Evolutionary conservation across 768 basidiomycete genomes (phyloP).

Genomic region (Dacryopinax primogenitus): DNA sequence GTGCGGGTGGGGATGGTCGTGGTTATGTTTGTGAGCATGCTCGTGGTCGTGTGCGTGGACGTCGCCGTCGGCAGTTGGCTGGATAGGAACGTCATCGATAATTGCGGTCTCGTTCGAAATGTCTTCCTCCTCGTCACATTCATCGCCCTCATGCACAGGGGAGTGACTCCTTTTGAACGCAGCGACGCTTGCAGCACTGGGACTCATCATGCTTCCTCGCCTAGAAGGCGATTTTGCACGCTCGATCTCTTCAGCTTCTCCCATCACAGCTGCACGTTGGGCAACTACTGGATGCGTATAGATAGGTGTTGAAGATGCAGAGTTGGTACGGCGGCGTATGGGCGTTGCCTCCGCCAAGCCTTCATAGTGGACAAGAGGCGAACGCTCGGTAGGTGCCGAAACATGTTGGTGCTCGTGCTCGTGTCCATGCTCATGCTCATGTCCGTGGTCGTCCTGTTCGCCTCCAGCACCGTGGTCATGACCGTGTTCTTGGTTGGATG

Average conservation of each 20-base stretch:
- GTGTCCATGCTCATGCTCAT: slow-evolving; percentile 31
- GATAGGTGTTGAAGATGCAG: neutral
- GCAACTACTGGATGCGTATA: neutral
- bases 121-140: slow-evolving; percentile 13
- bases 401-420: slow-evolving; percentile 24
- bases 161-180: slow-evolving; percentile 8
- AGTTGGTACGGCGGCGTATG: neutral
- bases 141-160: slow-evolving; percentile 11
- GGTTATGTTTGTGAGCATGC: slow-evolving; percentile 18
- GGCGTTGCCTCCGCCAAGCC: neutral
- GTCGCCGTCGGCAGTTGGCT: slow-evolving; percentile 3
- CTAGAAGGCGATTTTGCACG: slow-evolving; percentile 16
- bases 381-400: slow-evolving; percentile 11
- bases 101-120: neutral
- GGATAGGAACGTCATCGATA: slow-evolving; percentile 17
- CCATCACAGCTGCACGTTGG: neutral
- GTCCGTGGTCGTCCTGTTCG: slow-evolving; percentile 23
- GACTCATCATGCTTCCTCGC: slow-evolving; percentile 6
- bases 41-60: slow-evolving; percentile 19
- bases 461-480: slow-evolving; percentile 39
- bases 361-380: slow-evolving; percentile 12
- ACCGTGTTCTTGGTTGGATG: slow-evolving; percentile 43
- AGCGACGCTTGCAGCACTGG: slow-evolving; percentile 12
- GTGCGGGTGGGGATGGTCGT: neutral
- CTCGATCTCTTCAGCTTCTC: slow-evolving; percentile 15